Evolutionary conservation across 345 rosid genomes (phyloP).

Genomic region (Erysimum cheiranthoides): DNA sequence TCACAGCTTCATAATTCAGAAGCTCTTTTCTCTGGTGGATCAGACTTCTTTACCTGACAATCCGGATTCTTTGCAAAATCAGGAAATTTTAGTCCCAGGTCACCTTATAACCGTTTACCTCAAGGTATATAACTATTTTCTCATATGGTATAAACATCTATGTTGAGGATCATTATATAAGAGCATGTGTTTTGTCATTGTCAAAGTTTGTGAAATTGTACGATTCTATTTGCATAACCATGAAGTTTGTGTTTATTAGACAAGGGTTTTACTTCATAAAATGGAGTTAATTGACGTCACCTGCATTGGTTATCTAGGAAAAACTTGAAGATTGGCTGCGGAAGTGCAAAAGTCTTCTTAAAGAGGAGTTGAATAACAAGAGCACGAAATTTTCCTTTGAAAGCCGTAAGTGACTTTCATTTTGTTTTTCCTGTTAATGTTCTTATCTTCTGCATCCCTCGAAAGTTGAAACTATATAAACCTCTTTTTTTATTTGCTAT

Average conservation of each 20-base stretch:
- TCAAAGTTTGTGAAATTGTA: conserved; percentile 36
- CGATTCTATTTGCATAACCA: conserved; percentile 10
- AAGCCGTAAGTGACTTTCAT: conserved; percentile 55
- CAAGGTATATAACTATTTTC: conserved; percentile 59
- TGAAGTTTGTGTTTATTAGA: conserved; percentile 21
- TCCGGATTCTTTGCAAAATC: conserved; percentile 95
- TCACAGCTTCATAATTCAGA: conserved; percentile 89
- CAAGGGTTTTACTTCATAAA: conserved; percentile 11
- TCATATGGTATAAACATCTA: conserved; percentile 25
- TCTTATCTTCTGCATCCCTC: conserved; percentile 4
- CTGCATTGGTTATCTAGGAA: conserved; percentile 58
- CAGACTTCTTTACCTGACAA: conserved; percentile 88
- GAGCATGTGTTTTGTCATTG: conserved; percentile 6
- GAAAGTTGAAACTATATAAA: conserved; percentile 13
- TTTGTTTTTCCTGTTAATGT: conserved; percentile 16
- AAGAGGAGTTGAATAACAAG: conserved; percentile 59
- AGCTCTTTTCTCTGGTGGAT: conserved; percentile 92
- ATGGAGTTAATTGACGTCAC: conserved; percentile 10
- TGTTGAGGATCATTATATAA: conserved; percentile 12
- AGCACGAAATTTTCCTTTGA: conserved; percentile 59
- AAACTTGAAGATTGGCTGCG: conserved; percentile 94
- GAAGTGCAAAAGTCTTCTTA: conserved; percentile 64
- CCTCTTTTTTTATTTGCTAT: background rate
- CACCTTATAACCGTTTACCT: conserved; percentile 86
- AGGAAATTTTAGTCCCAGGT: conserved; percentile 93